These are phyloP conservation scores for Curvularia eragrostidis DNA, from an alignment of 2,329 filamentous ascomycete genomes.

Conservation along the genomic window DNA sequence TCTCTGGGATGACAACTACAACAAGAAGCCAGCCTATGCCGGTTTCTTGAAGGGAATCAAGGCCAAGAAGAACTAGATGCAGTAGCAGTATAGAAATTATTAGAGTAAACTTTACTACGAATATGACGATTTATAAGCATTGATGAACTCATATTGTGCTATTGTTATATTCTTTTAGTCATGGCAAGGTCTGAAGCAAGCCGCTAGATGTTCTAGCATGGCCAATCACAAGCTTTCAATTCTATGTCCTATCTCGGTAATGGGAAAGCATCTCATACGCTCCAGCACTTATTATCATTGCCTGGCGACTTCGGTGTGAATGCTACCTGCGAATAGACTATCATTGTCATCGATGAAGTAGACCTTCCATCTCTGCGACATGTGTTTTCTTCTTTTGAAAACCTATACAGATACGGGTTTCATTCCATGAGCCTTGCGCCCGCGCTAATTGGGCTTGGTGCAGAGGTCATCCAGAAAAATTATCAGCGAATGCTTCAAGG, in stretches of 20 bases:
- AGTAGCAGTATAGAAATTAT: no score
- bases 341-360: neutral
- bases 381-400: neutral
- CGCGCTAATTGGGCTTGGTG: neutral
- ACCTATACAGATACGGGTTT: neutral
- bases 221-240: neutral
- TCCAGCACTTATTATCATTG: neutral
- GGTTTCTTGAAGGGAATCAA: conserved; percentile 38
- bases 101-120: neutral
- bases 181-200: neutral
- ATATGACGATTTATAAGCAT: neutral
- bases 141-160: no score
- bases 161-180: neutral
- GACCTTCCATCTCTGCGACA: neutral
- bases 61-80: conserved; percentile 20
- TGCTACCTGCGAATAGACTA: neutral
- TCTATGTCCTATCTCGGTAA: neutral
- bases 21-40: conserved; percentile 49
- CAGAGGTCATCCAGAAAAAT: neutral
- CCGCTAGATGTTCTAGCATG: neutral
- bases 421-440: neutral
- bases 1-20: conserved; percentile 42
- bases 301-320: neutral
- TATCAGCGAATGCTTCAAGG: neutral
- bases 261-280: neutral